Base-by-base conservation (phyloP, 768 basidiomycete species). In the Tubosaeta sp. region DNA sequence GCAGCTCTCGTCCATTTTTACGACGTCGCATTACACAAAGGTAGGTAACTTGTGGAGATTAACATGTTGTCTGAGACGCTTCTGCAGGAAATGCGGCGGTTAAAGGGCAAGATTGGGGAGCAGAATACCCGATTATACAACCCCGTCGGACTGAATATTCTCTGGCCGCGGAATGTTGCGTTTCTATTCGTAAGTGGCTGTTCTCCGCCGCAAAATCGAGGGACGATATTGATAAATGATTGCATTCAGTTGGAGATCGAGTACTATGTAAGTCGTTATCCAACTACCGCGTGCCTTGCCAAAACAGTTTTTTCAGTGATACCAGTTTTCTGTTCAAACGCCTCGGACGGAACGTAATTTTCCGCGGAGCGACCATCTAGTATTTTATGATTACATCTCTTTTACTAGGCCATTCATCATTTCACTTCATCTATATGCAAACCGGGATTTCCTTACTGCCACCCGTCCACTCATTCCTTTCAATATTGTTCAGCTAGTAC, bases 191-290 rank as follows among this genome's bases (percentile, higher is more conserved):
- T 97, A 66, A 70, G 94, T 87, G 43, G 22, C 9, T 24, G 24
- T 34, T 48, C 44, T 32, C 21, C 12, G 36, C 36, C n/a, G 27
- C 2, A 21, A 3, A 25, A 41, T 13, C 21, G 6, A 45, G 41
- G 41, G 25, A 42, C 8, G 12, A 12, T 25, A 13, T 48, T 53
- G 35, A 60, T 19, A 2, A 46, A n/a, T 14, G 46, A 46, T 8
- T 34, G 7, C 10, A 27, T 41, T 41, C 60, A 97, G 94, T 77
- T 97, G 60, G 94, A 97, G 74, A 90, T 97, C 52, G 94, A 97
- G 62, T 94, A 93, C 72, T 94, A 93, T 70, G 87, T 90, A 48
- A 72, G 87, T 79, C 12, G 2, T 6, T 40, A 21, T 40, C 38
- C 18, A 18, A 2, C n/a, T 5, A 0, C 18, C 7, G 34, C 2